These are phyloP conservation scores for Xylaria longipes DNA, from an alignment of 495 filamentous ascomycete species.

Conservation along the genomic window DNA sequence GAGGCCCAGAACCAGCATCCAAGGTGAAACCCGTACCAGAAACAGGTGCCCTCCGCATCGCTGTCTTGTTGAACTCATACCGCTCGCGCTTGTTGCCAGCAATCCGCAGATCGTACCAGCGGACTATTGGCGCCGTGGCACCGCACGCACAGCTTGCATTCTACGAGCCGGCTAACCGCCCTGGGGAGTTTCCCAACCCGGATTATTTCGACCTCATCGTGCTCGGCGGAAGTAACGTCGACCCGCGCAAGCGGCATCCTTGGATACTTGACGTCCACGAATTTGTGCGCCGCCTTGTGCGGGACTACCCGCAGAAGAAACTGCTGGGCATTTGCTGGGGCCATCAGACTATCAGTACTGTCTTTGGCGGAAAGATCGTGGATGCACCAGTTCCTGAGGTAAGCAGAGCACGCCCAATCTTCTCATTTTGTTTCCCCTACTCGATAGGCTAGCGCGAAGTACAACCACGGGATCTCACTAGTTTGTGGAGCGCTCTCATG, in stretches of 20 bases:
- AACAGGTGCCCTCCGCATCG: slow-evolving; percentile 41
- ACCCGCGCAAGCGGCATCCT: slow-evolving; percentile 48
- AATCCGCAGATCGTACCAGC: slow-evolving; percentile 49
- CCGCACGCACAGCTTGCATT: slow-evolving; percentile 42
- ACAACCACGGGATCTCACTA: neutral
- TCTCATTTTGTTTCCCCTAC: neutral
- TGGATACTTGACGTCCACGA: slow-evolving; percentile 54
- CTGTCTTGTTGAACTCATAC: slow-evolving; percentile 55
- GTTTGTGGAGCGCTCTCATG: neutral
- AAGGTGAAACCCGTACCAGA: slow-evolving; percentile 21
- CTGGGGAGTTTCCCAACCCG: slow-evolving; percentile 47
- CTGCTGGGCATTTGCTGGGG: slow-evolving; percentile 57
- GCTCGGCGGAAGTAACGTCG: slow-evolving; percentile 54
- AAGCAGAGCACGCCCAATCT: slow-evolving; percentile 4
- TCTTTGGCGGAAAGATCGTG: slow-evolving; percentile 51
- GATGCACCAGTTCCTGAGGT: slow-evolving; percentile 51
- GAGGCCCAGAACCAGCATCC: neutral
- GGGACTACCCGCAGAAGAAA: slow-evolving; percentile 48
- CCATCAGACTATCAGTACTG: slow-evolving; percentile 51
- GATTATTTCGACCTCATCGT: slow-evolving; percentile 54
- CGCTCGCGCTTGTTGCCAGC: slow-evolving; percentile 45
- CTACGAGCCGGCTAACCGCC: slow-evolving; percentile 51
- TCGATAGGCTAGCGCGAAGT: neutral
- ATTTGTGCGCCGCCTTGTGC: slow-evolving; percentile 48
- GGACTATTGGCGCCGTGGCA: slow-evolving; percentile 43